Conservation (phyloP, 2,329 filamentous ascomycete genomes). For the Didymella pinodella region DNA sequence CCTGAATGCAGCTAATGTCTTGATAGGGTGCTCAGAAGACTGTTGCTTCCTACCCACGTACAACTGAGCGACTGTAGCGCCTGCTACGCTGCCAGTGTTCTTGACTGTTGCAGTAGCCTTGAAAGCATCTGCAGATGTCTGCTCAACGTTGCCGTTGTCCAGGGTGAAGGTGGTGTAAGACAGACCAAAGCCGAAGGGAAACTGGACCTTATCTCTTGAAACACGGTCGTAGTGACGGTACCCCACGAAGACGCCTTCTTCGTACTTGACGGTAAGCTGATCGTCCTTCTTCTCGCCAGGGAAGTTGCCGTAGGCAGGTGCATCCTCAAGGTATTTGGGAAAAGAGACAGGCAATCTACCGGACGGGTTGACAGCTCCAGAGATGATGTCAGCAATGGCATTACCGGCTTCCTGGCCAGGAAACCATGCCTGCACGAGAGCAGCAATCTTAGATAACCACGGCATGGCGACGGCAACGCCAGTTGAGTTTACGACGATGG, state of each 20-base stretch:
- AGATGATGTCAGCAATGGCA: constrained; percentile 53
- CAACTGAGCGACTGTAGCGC: constrained; percentile 63
- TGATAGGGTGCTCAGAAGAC: constrained; percentile 61
- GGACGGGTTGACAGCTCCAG: constrained; percentile 51
- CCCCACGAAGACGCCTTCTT: constrained; percentile 62
- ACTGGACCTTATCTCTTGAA: constrained; percentile 58
- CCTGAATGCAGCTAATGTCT: constrained; percentile 73
- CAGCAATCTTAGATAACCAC: constrained; percentile 63
- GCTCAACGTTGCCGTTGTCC: constrained; percentile 66
- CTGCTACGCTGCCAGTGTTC: constrained; percentile 61
- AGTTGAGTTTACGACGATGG: constrained; percentile 77
- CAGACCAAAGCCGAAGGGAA: constrained; percentile 52
- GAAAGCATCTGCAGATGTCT: constrained; percentile 57
- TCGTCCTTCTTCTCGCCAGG: constrained; percentile 53
- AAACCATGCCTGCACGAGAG: constrained; percentile 54
- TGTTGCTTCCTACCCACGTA: constrained; percentile 62
- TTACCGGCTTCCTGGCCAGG: constrained; percentile 55
- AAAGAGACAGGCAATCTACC: constrained; percentile 52
- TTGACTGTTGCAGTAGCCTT: constrained; percentile 53
- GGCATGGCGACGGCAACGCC: constrained; percentile 77
- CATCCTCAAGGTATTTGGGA: constrained; percentile 47
- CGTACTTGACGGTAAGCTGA: constrained; percentile 69
- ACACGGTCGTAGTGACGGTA: constrained; percentile 69
- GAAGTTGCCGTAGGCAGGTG: constrained; percentile 50
- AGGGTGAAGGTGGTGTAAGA: constrained; percentile 53